A percentile compares a stretch with the other conserved stretches of the same genome.
These are phyloP conservation scores for Citrus medica DNA, from an alignment of 345 rosid species.

Conservation along the genomic window DNA sequence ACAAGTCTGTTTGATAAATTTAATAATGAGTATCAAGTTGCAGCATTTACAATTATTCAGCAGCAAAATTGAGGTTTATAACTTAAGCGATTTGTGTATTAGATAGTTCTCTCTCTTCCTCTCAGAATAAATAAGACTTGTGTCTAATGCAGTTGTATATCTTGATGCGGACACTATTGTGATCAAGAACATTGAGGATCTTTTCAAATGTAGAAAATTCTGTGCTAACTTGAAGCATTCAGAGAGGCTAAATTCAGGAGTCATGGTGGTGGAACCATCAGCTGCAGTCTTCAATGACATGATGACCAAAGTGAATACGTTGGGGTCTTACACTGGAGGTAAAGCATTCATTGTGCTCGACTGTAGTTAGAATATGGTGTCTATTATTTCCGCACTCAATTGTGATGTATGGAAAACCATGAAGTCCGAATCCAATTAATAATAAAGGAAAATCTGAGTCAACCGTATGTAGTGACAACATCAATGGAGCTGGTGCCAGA, in stretches of 20 bases:
- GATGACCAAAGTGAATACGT: constrained; percentile 79
- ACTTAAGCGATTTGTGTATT: constrained; percentile 1
- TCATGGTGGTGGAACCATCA: constrained; percentile 97
- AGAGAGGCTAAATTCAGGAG: constrained; percentile 94
- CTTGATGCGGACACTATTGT: constrained; percentile 98
- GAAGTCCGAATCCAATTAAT: not conserved
- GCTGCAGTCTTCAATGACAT: constrained; percentile 67
- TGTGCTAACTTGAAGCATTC: constrained; percentile 97
- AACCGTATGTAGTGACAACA: not conserved
- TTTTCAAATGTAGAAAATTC: constrained; percentile 74
- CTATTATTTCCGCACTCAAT: not conserved
- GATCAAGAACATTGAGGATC: constrained; percentile 84
- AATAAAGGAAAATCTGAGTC: not conserved
- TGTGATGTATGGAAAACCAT: not conserved
- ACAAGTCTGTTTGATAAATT: not conserved
- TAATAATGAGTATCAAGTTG: not conserved
- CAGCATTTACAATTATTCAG: not conserved
- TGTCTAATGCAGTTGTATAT: constrained; percentile 65
- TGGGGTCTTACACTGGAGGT: constrained; percentile 90
- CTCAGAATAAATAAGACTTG: not conserved
- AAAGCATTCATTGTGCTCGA: not conserved
- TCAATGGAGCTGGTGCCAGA: not conserved
- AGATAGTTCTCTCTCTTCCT: not conserved
- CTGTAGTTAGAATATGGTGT: not conserved
- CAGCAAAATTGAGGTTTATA: not conserved